A percentile compares a stretch with the other conserved stretches of the same genome.
phyloP scores from a whole-genome alignment of 306 rosid genomes.

The Prunus persica region DNA sequence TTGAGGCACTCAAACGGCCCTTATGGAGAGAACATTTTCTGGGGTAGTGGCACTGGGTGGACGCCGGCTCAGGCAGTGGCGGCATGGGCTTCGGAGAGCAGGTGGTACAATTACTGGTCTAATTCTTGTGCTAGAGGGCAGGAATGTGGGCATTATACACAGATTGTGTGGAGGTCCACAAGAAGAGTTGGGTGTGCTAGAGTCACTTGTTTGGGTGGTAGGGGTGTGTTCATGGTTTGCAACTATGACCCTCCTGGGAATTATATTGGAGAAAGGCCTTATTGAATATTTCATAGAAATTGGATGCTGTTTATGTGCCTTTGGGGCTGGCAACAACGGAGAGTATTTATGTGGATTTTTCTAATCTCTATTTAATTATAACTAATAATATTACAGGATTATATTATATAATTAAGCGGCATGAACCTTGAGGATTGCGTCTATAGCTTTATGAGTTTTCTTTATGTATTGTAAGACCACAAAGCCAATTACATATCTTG shows the following conservation, averaged over 20 bases:
- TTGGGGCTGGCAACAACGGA: too few relatives aligned
- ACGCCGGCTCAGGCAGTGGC: conserved; percentile 59
- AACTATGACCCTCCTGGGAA: conserved; percentile 96
- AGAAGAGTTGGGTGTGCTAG: conserved; percentile 65
- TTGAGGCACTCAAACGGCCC: conserved; percentile 76
- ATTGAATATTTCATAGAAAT: conserved; percentile 25
- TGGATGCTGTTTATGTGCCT: too few relatives aligned
- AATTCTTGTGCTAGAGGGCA: conserved; percentile 57
- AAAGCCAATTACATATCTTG: too few relatives aligned
- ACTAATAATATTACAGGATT: too few relatives aligned
- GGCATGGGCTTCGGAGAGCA: conserved; percentile 68
- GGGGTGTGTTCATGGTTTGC: conserved; percentile 76
- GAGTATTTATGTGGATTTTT: too few relatives aligned
- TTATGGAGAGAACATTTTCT: conserved; percentile 87
- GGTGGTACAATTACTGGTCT: conserved; percentile 47
- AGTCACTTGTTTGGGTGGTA: conserved; percentile 48
- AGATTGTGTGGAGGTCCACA: conserved; percentile 67
- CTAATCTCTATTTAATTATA: too few relatives aligned
- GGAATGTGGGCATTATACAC: conserved; percentile 87
- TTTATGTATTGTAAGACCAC: too few relatives aligned
- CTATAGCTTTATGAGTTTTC: too few relatives aligned
- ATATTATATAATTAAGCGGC: too few relatives aligned
- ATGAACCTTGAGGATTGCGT: too few relatives aligned
- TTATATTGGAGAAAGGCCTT: conserved; percentile 76
- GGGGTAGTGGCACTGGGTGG: conserved; percentile 90